Conservation (phyloP, 192 early-diverging fungal genomes). For the Linnemannia exigua region DNA sequence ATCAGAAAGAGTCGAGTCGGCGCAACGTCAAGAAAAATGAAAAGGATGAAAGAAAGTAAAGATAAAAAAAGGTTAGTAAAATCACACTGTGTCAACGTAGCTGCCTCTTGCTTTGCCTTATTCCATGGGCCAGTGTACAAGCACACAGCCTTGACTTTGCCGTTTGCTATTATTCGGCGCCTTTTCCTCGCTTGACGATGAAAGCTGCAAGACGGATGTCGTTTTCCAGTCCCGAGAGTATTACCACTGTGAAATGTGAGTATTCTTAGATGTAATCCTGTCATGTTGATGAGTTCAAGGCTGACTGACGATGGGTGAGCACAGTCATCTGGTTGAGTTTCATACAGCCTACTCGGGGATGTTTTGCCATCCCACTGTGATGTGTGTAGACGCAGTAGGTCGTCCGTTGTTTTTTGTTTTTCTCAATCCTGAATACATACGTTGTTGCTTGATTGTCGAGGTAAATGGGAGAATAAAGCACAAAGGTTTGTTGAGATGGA, state of each 20-base stretch:
- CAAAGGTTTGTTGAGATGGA: not conserved
- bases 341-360: not conserved
- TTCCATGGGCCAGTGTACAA: too few species aligned
- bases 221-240: not conserved
- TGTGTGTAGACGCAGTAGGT: not conserved
- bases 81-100: too few species aligned
- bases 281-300: not conserved
- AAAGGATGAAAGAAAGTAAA: too few species aligned
- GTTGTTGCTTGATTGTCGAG: not conserved
- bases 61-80: too few species aligned
- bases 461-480: not conserved
- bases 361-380: not conserved
- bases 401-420: not conserved
- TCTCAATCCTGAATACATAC: conserved; percentile 1
- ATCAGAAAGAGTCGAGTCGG: too few species aligned
- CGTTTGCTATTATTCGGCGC: not conserved
- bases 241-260: not conserved
- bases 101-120: too few species aligned
- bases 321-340: not conserved
- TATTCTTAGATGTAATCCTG: not conserved
- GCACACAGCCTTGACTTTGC: too few species aligned
- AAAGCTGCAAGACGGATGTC: not conserved
- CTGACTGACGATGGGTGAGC: not conserved
- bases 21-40: not conserved
- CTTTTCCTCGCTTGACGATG: not conserved